A percentile compares a stretch with the other conserved stretches of the same genome.
These are phyloP conservation scores for Leccinum cinnamomeum DNA, from an alignment of 1,284 basidiomycete species.

Conservation along the genomic window DNA sequence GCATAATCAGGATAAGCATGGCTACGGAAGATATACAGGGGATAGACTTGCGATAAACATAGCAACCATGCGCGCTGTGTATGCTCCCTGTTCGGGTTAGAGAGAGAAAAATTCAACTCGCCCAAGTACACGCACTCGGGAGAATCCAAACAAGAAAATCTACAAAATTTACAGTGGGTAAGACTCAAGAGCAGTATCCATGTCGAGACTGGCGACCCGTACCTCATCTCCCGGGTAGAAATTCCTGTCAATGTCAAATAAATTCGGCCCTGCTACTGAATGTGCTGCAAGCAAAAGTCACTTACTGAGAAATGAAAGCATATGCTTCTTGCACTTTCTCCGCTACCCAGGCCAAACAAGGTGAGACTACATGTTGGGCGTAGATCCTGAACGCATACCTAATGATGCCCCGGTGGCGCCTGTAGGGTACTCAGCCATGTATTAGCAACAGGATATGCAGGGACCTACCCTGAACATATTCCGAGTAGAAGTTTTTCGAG, in stretches of 20 bases:
- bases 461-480: slow-evolving; percentile 49
- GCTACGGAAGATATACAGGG: neutral
- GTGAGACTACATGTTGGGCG: slow-evolving; percentile 7
- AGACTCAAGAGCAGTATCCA: slow-evolving; percentile 2
- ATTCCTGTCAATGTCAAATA: slow-evolving; percentile 44
- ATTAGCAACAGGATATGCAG: neutral
- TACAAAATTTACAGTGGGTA: slow-evolving; percentile 11
- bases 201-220: slow-evolving; percentile 4
- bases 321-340: slow-evolving; percentile 75
- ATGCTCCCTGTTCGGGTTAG: slow-evolving; percentile 50
- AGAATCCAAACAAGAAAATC: slow-evolving; percentile 78
- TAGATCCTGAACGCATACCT: slow-evolving; percentile 37
- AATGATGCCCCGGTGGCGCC: slow-evolving; percentile 60
- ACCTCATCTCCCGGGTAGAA: slow-evolving; percentile 71
- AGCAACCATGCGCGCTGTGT: slow-evolving; percentile 70
- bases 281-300: slow-evolving; percentile 7
- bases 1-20: slow-evolving; percentile 1
- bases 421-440: slow-evolving; percentile 25
- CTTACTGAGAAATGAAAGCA: slow-evolving; percentile 71
- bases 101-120: neutral
- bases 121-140: slow-evolving; percentile 45
- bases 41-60: slow-evolving; percentile 56
- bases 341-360: slow-evolving; percentile 35
- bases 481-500: slow-evolving; percentile 54
- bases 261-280: neutral